Percentiles rank a stretch among this genome's conserved stretches.
phyloP scores from a whole-genome alignment of 2,329 filamentous ascomycete genomes.

The Stachybotrys chartarum region DNA sequence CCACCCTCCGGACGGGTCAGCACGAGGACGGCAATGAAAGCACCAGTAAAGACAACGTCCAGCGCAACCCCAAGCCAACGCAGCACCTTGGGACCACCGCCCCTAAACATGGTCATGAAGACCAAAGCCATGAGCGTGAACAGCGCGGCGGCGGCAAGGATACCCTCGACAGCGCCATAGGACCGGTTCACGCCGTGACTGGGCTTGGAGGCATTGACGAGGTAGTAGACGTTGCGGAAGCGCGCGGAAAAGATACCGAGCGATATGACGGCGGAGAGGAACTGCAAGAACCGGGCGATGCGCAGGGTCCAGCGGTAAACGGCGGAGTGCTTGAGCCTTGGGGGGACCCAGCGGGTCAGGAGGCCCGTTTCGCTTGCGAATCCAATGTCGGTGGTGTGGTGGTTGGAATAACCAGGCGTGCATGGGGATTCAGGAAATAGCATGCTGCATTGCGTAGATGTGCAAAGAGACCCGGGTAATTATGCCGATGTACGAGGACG shows the following conservation, averaged over 20 bases:
- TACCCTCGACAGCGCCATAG: slow-evolving; percentile 10
- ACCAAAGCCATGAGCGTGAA: slow-evolving; percentile 9
- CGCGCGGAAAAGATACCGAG: slow-evolving; percentile 9
- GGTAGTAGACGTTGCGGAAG: background rate
- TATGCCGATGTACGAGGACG: no score
- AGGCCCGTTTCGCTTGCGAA: background rate
- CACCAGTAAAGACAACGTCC: background rate
- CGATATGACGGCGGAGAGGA: slow-evolving; percentile 7
- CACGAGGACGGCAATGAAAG: background rate
- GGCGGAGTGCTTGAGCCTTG: slow-evolving; percentile 5
- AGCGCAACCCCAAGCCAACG: background rate
- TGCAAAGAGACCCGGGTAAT: no score
- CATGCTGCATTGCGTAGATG: background rate
- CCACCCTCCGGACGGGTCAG: background rate
- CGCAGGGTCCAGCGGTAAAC: slow-evolving; percentile 11
- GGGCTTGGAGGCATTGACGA: background rate
- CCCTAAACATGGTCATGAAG: background rate
- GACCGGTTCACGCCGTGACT: slow-evolving; percentile 5
- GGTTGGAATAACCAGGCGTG: background rate
- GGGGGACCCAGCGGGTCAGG: slow-evolving; percentile 3
- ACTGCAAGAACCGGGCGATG: slow-evolving; percentile 7
- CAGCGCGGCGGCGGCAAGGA: slow-evolving; percentile 8
- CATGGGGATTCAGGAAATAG: background rate
- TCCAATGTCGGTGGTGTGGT: background rate
- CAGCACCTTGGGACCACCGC: background rate